Conservation (phyloP, 352 stramenopile species). For the Phytophthora brassicae region DNA sequence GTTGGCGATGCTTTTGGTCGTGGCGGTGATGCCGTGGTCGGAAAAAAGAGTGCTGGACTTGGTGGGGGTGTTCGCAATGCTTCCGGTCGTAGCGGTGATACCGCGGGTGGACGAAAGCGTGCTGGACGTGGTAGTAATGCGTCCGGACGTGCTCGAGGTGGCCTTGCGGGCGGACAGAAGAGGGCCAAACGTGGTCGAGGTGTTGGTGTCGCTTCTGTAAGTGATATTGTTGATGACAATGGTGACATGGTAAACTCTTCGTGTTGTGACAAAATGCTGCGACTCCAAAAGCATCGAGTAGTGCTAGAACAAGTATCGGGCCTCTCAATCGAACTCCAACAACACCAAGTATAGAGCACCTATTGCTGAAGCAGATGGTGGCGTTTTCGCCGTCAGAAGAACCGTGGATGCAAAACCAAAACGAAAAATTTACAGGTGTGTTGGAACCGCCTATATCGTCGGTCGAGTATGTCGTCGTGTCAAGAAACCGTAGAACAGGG, state of each 20-base stretch:
- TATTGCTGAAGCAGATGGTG: slow-evolving; percentile 3
- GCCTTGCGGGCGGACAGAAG: background rate
- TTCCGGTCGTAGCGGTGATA: background rate
- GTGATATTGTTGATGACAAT: background rate
- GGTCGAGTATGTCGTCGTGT: slow-evolving; percentile 1
- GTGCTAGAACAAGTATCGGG: background rate
- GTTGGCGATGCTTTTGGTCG: background rate
- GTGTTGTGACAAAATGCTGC: background rate
- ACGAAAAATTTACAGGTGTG: slow-evolving; percentile 14
- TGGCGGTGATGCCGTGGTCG: no score
- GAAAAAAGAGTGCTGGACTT: background rate
- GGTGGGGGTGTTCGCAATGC: background rate
- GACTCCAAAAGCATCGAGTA: background rate
- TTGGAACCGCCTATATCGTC: slow-evolving; percentile 7
- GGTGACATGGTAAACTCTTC: background rate
- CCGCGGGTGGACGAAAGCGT: no score
- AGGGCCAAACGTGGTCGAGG: background rate
- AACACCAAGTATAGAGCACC: background rate
- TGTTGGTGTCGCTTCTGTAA: background rate
- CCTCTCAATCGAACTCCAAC: background rate
- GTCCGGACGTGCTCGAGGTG: background rate
- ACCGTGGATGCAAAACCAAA: slow-evolving; percentile 5
- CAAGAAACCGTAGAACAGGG: background rate
- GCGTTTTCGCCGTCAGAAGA: slow-evolving; percentile 9
- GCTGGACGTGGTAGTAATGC: background rate